phyloP scores from a whole-genome alignment of 108 stramenopile genomes.

The Conticribra guillardii region DNA sequence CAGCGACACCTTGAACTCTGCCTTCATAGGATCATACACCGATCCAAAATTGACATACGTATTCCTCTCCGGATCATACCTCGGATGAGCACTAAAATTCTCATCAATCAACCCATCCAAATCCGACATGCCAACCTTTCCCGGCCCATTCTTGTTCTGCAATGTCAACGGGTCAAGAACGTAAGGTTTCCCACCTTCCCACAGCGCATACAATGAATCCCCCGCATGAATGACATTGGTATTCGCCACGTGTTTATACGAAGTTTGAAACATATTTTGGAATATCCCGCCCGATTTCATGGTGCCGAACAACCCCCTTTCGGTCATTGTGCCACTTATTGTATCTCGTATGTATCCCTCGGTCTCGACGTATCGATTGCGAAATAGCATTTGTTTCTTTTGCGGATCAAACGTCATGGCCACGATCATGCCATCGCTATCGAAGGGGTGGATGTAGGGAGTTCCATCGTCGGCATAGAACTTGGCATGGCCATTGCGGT shows the following conservation, averaged over 20 bases:
- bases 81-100: conserved; percentile 47
- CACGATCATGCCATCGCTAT: conserved; percentile 47
- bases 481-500: conserved; percentile 49
- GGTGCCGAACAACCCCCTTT: conserved; percentile 59
- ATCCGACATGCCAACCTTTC: conserved; percentile 13
- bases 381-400: conserved; percentile 29
- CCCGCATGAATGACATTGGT: conserved; percentile 41
- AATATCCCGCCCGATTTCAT: conserved; percentile 31
- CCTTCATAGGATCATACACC: conserved; percentile 27
- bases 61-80: conserved; percentile 43
- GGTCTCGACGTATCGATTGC: conserved; percentile 53
- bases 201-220: conserved; percentile 50
- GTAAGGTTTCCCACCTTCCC: conserved; percentile 59
- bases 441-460: conserved; percentile 36
- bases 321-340: conserved; percentile 26
- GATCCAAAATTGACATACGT: conserved; percentile 34
- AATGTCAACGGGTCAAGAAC: conserved; percentile 54
- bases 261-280: conserved; percentile 29
- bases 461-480: conserved; percentile 43
- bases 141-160: conserved; percentile 25
- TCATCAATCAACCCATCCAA: conserved; percentile 42
- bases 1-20: conserved; percentile 3
- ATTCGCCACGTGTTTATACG: conserved; percentile 59
- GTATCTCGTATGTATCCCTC: conserved; percentile 44
- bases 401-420: conserved; percentile 44